Evolutionary conservation across 2,329 filamentous ascomycete genomes (phyloP), one percentile per base, ranked within the genome.

Genomic region (Neoscytalidium dimidiatum): DNA sequence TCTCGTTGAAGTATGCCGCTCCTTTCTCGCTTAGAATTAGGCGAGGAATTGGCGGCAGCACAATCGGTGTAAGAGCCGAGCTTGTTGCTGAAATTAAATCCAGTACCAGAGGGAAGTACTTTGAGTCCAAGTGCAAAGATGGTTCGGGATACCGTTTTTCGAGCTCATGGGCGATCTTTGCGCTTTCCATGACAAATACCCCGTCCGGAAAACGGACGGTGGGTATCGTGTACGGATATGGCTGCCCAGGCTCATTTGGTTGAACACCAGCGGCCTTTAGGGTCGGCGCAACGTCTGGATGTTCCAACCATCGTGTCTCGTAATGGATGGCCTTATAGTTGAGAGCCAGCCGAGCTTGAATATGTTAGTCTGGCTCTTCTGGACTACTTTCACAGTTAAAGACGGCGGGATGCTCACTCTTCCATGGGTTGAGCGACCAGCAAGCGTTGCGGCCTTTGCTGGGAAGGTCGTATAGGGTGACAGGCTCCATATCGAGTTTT

Each of bases 381-480:
- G 11, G 7, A 41, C 8, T 4, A 6, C 38, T 6, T 14, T 41
- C 4, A 6, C 8, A n/a, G 48, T 2, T 46, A 11, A 4, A 14
- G 35, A 26, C 14, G 38, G 38, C n/a, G n/a, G 38, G 38, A 41
- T 31, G 14, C 17, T 26, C 73, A 89, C 88, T 86, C 77, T 90
- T 91, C 89, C 88, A 92, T 0, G 89, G 85, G 72, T 92, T 92
- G 51, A 85, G 77, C 1, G 88, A 89, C 90, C 90, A 92, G 56
- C 79, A 72, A 4, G 76, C 77, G 35, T 78, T 74, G 14, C 78
- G 79, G n/a, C 78, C 76, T 72, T 80, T 83, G 74, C 81, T 86
- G 2, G 88, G 84, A 2, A 92, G 74, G 72, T 92, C 89, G 69
- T 86, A 90, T 2, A 92, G 73, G 8, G 85, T 77, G 41, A 89